Evolutionary conservation across 179 eudicot species (phyloP), one percentile per base, ranked within the genome.

Genomic region (Heliamphora pulchella): DNA sequence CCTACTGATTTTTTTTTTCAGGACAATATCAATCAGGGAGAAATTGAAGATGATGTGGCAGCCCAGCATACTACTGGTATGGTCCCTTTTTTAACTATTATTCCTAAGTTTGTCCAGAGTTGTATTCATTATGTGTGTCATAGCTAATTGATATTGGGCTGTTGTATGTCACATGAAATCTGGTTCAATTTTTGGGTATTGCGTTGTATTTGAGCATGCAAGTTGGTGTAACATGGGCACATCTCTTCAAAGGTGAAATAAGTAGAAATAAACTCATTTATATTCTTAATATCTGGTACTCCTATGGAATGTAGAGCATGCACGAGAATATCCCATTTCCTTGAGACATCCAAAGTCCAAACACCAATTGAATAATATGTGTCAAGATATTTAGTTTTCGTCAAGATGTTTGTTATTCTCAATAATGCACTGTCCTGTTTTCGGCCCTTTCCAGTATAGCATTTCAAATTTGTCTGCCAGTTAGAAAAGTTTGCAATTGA

Each of bases 21-120:
- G 96, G 98, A 96, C 81, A 87, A 86, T 61, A 79, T 96, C 81
- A 86, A 88, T 83, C 92, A 89, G 81, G 96, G 77, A 59, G 95
- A 89, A 8, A 81, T 84, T 77, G 97, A 89, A 77, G 88, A 84
- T 76, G 92, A 86, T 79, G 79, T 67, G 47, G 77, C 74, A 61
- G 78, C 81, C 66, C 83, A 82, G 73, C 91, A 79, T 70, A 55
- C 80, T 74, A 39, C 86, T 71, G 72, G 97, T 92, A 84, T 54
- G 80, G 64, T 20, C 39, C 71, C 46, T 73, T 65, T 79, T 78
- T 63, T 11, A 31, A 0, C 11, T 20, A 6, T 67, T 39, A 48
- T 54, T 76, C 31, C 79, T 14, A 20, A 39, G 43, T 64, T 18
- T 50, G 0, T 20, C 10, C 2, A 6, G 64, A 55, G 48, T 77